A percentile compares a stretch with the other conserved stretches of the same genome.
These are phyloP conservation scores for Eucalyptus marginata DNA, from an alignment of 345 rosid species.

Conservation along the genomic window DNA sequence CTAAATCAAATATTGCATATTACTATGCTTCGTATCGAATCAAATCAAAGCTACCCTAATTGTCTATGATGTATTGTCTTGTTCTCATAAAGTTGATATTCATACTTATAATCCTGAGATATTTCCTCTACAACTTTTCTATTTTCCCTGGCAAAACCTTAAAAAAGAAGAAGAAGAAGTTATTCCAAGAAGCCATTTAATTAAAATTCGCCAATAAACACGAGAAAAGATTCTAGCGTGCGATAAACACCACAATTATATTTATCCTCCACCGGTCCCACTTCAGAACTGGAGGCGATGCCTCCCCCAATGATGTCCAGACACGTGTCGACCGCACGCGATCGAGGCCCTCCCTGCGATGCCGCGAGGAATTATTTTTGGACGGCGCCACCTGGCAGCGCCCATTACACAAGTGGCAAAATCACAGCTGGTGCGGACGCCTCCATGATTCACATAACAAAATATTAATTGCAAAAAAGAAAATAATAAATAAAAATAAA, in stretches of 20 bases:
- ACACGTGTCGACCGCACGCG: not conserved
- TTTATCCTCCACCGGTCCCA: not conserved
- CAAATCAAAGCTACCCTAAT: not conserved
- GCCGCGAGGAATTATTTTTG: not conserved
- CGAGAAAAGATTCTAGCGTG: not conserved
- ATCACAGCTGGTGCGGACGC: not conserved
- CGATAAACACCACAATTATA: not conserved
- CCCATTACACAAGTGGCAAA: not conserved
- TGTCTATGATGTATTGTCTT: not conserved
- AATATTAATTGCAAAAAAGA: not conserved
- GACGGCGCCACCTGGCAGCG: not conserved
- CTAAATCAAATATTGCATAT: not conserved
- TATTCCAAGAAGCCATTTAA: not conserved
- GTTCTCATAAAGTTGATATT: not conserved
- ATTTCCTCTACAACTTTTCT: not conserved
- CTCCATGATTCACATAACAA: not conserved
- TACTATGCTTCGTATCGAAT: not conserved
- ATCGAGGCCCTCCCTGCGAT: not conserved
- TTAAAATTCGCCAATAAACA: not conserved
- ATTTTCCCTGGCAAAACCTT: not conserved
- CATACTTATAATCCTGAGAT: not conserved
- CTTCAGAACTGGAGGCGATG: not conserved
- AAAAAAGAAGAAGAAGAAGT: not conserved
- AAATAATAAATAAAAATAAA: not conserved
- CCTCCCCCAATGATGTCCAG: not conserved